Evolutionary conservation across 192 early-diverging fungal species (phyloP), one percentile per base, ranked within the genome.

Genomic region (Neocallimastix lanati): DNA sequence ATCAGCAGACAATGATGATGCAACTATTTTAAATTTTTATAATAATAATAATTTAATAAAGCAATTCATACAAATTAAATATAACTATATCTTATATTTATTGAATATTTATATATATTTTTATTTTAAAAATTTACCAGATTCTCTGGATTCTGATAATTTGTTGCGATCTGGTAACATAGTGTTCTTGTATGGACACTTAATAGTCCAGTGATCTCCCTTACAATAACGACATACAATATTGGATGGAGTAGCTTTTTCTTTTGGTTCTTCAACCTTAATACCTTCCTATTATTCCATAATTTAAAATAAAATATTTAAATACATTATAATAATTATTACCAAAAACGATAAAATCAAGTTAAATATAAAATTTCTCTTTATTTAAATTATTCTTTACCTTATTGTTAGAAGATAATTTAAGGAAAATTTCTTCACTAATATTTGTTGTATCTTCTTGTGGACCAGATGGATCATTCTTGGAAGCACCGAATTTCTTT

Each of bases 101-200:
- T n/a, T n/a, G n/a, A n/a, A n/a, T n/a, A n/a, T n/a, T n/a, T n/a
- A n/a, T n/a, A n/a, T n/a, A n/a, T n/a, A n/a, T n/a, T n/a, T n/a
- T n/a, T n/a, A n/a, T n/a, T n/a, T n/a, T n/a, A n/a, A 78, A 78
- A 77, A 28, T 35, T 76, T 18, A 85, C 84, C 76, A 93, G 86
- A 38, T 93, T 93, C 82, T 94, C 92, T 79, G 92, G 82, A 30
- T 94, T 92, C 80, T 88, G 89, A 82, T 95, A 86, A 9, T 21
- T 67, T 67, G n/a, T 0, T n/a, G n/a, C 50, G 50, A 21, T 67
- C 50, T 27, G 21, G 25, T 67, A 67, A 67, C 50, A 67, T 67
- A 5, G 94, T 94, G 84, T 97, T 95, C 90, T 98, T 99, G 93
- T 94, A 98, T 77, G 97, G 97, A 91, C 97, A 99, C 85, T 95